phyloP scores from a whole-genome alignment of 345 rosid genomes.

The Populus tremula region DNA sequence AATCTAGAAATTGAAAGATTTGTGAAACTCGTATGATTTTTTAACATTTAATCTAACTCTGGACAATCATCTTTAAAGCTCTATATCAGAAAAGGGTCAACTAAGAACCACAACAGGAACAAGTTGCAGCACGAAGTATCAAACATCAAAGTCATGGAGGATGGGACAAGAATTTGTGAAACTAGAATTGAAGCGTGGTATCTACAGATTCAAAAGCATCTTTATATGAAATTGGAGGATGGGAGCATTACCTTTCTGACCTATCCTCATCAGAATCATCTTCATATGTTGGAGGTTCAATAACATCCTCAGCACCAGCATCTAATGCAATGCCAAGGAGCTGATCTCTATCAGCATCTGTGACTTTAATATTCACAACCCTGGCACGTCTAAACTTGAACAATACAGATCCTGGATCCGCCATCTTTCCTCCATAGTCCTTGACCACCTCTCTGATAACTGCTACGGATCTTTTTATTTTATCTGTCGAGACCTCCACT shows the following conservation, averaged over 20 bases:
- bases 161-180: background rate
- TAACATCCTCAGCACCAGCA: slow-evolving; percentile 94
- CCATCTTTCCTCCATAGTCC: slow-evolving; percentile 92
- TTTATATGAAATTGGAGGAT: background rate
- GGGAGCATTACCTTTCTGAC: slow-evolving; percentile 50
- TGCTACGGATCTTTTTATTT: slow-evolving; percentile 80
- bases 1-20: background rate
- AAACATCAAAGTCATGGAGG: too few relatives aligned
- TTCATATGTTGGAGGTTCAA: slow-evolving; percentile 71
- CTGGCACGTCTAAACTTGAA: slow-evolving; percentile 83
- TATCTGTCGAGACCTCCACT: slow-evolving; percentile 86
- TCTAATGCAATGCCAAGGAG: slow-evolving; percentile 73
- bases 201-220: background rate
- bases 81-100: too few relatives aligned
- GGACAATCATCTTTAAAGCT: background rate
- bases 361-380: slow-evolving; percentile 65
- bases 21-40: background rate
- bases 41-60: too few relatives aligned
- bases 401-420: slow-evolving; percentile 90
- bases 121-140: too few relatives aligned
- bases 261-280: slow-evolving; percentile 71
- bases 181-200: background rate
- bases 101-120: too few relatives aligned
- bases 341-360: slow-evolving; percentile 77
- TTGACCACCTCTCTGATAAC: slow-evolving; percentile 76